These are phyloP conservation scores for Globisporangium echinulatum DNA, from an alignment of 352 stramenopile species.

Conservation along the genomic window DNA sequence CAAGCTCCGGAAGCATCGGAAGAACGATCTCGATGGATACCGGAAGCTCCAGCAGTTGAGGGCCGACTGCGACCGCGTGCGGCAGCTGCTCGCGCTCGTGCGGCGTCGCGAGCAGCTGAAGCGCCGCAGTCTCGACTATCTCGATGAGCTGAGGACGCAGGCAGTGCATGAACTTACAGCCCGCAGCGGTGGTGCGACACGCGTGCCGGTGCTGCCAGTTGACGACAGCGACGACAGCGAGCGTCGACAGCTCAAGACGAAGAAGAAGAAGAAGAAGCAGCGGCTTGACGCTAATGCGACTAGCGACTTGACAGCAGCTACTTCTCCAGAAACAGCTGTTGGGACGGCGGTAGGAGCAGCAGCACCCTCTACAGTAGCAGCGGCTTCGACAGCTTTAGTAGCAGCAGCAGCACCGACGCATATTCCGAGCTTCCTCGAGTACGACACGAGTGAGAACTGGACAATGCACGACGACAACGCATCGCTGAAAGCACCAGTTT, in stretches of 20 bases:
- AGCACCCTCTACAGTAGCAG: neutral
- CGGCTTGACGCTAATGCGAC: constrained; percentile 21
- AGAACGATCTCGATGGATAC: constrained; percentile 96
- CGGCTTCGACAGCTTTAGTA: neutral
- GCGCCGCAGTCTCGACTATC: constrained; percentile 68
- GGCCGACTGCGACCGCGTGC: constrained; percentile 91
- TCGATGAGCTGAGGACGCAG: constrained; percentile 70
- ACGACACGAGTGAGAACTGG: constrained; percentile 32
- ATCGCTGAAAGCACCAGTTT: constrained; percentile 22
- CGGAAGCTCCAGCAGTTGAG: constrained; percentile 91
- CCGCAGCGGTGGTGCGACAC: constrained; percentile 14
- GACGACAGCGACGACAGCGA: constrained; percentile 55
- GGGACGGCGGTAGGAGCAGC: too few relatives aligned
- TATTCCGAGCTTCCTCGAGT: constrained; percentile 63
- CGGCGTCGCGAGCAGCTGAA: constrained; percentile 82
- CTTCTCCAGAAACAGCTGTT: neutral
- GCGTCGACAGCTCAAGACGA: constrained; percentile 33
- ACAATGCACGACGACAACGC: too few relatives aligned
- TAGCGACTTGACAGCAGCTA: constrained; percentile 27
- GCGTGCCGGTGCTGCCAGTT: constrained; percentile 43
- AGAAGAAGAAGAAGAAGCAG: constrained; percentile 56
- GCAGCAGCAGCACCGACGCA: neutral
- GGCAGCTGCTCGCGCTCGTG: constrained; percentile 77
- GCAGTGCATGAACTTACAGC: constrained; percentile 56
- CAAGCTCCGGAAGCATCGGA: constrained; percentile 93